Evolutionary conservation across 768 basidiomycete species (phyloP), one percentile per base, ranked within the genome.

Genomic region (Suillus subluteus): DNA sequence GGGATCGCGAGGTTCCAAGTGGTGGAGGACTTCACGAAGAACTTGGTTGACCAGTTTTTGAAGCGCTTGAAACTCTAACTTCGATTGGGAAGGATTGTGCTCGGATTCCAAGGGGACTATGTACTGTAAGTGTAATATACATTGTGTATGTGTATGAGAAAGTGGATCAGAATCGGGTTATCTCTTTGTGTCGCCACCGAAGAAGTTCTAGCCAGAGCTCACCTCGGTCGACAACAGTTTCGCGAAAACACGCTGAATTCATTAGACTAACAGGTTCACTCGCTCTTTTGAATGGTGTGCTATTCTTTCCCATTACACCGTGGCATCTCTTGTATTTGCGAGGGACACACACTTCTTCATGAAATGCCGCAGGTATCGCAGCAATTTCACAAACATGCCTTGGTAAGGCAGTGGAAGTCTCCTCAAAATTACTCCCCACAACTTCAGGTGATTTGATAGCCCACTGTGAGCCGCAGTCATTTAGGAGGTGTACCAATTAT

Each of bases 1-100:
- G 59, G 59, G 26, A 61, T 61, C 12, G 59, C 59, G 6, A 41
- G 26, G 59, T 61, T 61, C 59, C 41, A 61, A 32, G 26, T 12
- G 3, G 59, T 61, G 5, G 59, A 41, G 18, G 41, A 61, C 59
- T 43, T 61, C 2, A 26, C 58, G 16, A 59, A 2, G 16, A 18
- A 11, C 30, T 43, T 61, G 26, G 18, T 41, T 21, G 41, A 61
- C 40, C 41, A 30, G 26, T 43, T 61, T 30, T 21, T 6, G 41
- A 43, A 43, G 40, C 59, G 59, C 18, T 43, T 61, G 59, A 61
- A 35, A n/a, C 35, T 56, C 21, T 56, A 56, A 37, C 35, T 56
- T 37, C 32, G 12, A n/a, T 56, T 35, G 21, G 11, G 54, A 55
- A 32, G 18, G 54, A 55, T 32, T 6, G 12, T 21, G 30, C 30